Percentiles rank a stretch among this genome's conserved stretches.
These are phyloP conservation scores for Colletotrichum sp. DNA, from an alignment of 2,329 filamentous ascomycete genomes.

Conservation along the genomic window DNA sequence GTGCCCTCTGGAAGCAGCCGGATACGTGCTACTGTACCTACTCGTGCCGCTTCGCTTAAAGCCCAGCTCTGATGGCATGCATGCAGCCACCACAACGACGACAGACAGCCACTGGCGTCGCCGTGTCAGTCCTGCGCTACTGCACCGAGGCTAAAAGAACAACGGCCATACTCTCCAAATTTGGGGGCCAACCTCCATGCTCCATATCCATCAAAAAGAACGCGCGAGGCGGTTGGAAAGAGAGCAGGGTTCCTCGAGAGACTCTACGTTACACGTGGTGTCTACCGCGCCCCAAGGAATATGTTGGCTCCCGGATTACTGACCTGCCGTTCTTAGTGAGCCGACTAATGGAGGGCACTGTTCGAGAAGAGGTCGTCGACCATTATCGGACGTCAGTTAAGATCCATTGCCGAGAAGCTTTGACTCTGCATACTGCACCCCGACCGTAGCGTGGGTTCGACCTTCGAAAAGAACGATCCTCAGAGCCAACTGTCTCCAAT, in stretches of 20 bases:
- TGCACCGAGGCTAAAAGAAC: slow-evolving; percentile 15
- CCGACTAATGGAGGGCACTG: background rate
- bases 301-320: background rate
- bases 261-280: slow-evolving; percentile 1
- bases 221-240: background rate
- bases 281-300: background rate
- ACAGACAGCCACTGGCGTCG: background rate
- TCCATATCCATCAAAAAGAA: background rate
- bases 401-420: slow-evolving; percentile 11
- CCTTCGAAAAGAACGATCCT: background rate
- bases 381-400: slow-evolving; percentile 1
- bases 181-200: slow-evolving; percentile 11
- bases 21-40: background rate
- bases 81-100: slow-evolving; percentile 3
- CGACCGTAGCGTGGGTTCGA: background rate
- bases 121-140: background rate
- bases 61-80: slow-evolving; percentile 2
- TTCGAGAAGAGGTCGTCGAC: background rate
- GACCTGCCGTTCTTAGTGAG: background rate
- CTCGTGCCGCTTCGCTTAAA: slow-evolving; percentile 6
- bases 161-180: slow-evolving; percentile 17
- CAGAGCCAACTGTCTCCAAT: background rate
- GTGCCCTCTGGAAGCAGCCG: background rate
- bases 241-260: background rate
- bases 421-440: slow-evolving; percentile 12